Evolutionary conservation across 1,284 basidiomycete species (phyloP), one percentile per base, ranked within the genome.

Genomic region (Neotropicomus parvogracilis): DNA sequence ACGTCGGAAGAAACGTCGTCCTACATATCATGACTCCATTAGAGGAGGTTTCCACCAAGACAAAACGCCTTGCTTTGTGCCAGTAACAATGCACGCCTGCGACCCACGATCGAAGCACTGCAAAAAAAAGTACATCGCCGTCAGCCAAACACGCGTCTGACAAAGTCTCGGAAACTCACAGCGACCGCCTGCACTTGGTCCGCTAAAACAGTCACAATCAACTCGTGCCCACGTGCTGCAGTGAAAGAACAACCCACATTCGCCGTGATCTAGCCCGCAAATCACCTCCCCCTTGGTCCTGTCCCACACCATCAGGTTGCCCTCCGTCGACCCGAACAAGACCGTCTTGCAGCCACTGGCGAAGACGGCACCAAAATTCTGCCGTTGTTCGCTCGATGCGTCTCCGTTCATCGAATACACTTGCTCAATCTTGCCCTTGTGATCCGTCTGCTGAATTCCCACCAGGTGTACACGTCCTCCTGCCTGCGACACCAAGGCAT

Each of bases 251-350:
- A 6, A 60, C 70, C 48, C 56, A 82, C 81, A 75, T 59, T 80
- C 75, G 10, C 71, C 71, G 54, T 81, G 79, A 54, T 80, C 75
- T 54, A 85, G 57, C 28, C 76, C 81, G 60, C 77, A 79, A 13
- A 79, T 68, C 31, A 82, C 63, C 4, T 66, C 66, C 12, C 72
- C 75, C 46, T 71, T 77, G 56, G 66, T 68, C 57, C 69, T 71
- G 56, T 85, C 79, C 83, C 83, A 85, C 32, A 80, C 75, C 33
- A 83, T 65, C 19, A 78, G 68, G 59, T 73, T 79, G 14, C 73
- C 73, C 14, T 78, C 75, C 16, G 73, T 63, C 19, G 60, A 66
- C 14, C 81, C 83, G 56, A 77, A 83, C 46, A 85, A 54, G 13
- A 85, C 71, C 12, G 71, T 69, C 54, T 77, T 73, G 9, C 75